Base-by-base conservation (phyloP, 352 stramenopile genomes). In the Phytophthora fragariae region DNA sequence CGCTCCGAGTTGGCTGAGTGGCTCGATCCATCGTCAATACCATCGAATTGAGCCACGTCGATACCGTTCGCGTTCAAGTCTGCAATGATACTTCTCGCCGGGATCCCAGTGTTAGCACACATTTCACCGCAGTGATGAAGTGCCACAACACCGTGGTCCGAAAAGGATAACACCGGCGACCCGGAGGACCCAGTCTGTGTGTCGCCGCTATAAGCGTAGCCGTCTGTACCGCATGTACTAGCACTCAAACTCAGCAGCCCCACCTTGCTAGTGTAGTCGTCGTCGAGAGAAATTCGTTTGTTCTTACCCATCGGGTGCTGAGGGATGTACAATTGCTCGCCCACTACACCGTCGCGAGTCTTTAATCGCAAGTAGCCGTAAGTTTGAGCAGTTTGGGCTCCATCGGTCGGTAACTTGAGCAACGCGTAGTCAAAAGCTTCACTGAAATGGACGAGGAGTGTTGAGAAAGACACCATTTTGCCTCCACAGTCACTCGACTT, bases 121-220 rank as follows among this genome's bases (percentile, higher is more conserved):
- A 74, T 68, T 44, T 83, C 63, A 3, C 85, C 85, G 65, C 87
- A 92, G 60, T 91, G 85, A 33, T 94, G 84, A 35, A 92, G 81
- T 27, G 81, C 85, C 41, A 92, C 74, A 21, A 94, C 85, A 5
- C 79, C 74, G 54, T 91, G 75, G 60, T 92, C 83, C 0, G 46
- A 41, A 3, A 66, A 76, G 6, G 81, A 82, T 15, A 94, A 52
- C 1, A 94, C 83, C 0, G 85, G 87, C 5, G 87, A 90, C 0
- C 87, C 85, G 0, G 85, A 92, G 1, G 85, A 92, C 3, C 84
- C 85, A 19, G 57, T 79, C 12, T 92, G 73, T 9, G 85, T 94
- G 50, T 94, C 87, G n/a, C 73, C 83, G 37, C 79, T 90, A 66
- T 92, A 91, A 17, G 75, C 73, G 54, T 89, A 86, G 1, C 81